phyloP scores from a whole-genome alignment of 2,329 filamentous ascomycete genomes.

The Arthroderma uncinatum region DNA sequence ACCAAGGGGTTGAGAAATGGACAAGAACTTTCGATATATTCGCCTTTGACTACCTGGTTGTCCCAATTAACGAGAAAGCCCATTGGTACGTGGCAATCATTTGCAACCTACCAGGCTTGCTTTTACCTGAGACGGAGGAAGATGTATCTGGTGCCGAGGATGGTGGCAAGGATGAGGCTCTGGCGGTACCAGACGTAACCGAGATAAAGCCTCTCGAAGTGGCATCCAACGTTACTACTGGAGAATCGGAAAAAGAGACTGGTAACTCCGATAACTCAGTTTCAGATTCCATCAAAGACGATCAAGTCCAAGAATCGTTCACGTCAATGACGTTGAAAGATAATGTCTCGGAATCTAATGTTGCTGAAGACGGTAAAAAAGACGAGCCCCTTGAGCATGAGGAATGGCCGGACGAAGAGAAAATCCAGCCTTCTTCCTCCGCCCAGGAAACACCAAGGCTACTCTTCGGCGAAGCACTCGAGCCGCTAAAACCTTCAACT shows the following conservation, averaged over 20 bases:
- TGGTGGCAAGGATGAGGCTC: neutral
- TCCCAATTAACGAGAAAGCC: conserved; percentile 74
- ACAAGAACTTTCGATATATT: conserved; percentile 78
- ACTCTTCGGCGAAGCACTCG: neutral
- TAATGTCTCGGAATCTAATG: conserved; percentile 1
- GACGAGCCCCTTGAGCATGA: conserved; percentile 12
- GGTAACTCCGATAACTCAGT: neutral
- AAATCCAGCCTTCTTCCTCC: conserved; percentile 14
- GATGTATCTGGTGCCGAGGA: neutral
- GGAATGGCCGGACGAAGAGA: conserved; percentile 25
- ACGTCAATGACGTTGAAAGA: conserved; percentile 24
- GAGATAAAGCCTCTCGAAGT: neutral
- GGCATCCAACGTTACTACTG: neutral
- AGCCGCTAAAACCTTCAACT: neutral
- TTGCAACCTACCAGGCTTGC: conserved; percentile 60
- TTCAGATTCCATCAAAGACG: conserved; percentile 16
- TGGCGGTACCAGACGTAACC: neutral
- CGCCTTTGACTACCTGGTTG: conserved; percentile 73
- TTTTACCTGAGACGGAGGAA: neutral
- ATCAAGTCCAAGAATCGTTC: conserved; percentile 19
- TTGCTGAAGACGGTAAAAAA: conserved; percentile 4
- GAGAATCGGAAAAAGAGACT: neutral
- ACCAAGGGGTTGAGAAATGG: conserved; percentile 76
- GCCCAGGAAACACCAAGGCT: neutral
- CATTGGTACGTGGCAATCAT: conserved; percentile 97